phyloP scores from a whole-genome alignment of 352 stramenopile genomes.

The Plasmopara viticola region DNA sequence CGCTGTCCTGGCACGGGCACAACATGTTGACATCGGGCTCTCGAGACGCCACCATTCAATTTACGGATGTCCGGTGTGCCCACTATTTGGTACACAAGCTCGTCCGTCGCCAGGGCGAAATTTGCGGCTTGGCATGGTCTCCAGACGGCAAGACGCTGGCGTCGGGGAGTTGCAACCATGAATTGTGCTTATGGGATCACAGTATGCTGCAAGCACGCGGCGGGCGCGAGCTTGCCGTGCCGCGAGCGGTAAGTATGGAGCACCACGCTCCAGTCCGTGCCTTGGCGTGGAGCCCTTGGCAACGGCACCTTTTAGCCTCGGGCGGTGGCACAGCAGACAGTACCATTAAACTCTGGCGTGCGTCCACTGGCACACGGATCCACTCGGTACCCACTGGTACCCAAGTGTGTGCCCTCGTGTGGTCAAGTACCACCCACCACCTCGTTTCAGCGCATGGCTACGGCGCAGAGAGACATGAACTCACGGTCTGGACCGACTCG shows the following conservation, averaged over 20 bases:
- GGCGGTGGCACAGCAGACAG: constrained; percentile 93
- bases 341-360: constrained; percentile 97
- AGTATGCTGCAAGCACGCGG: constrained; percentile 5
- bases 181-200: constrained; percentile 90
- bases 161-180: constrained; percentile 94
- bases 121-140: constrained; percentile 94
- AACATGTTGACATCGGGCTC: constrained; percentile 86
- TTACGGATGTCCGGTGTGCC: constrained; percentile 30
- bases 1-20: constrained; percentile 88
- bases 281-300: constrained; percentile 94
- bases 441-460: constrained; percentile 95
- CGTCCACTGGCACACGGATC: constrained; percentile 64
- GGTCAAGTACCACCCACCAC: constrained; percentile 80
- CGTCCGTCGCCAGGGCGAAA: constrained; percentile 88
- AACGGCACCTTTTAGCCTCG: constrained; percentile 90
- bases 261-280: constrained; percentile 95
- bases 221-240: neutral
- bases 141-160: constrained; percentile 89
- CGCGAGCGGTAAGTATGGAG: constrained; percentile 61
- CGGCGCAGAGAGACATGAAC: constrained; percentile 78
- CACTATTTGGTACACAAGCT: constrained; percentile 69
- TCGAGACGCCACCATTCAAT: constrained; percentile 86
- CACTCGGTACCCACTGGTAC: constrained; percentile 93
- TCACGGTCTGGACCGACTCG: constrained; percentile 95
- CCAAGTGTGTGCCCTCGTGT: constrained; percentile 92